A percentile compares a stretch with the other conserved stretches of the same genome.
These are phyloP conservation scores for Rossbeevera mucosa DNA, from an alignment of 768 basidiomycete genomes.

Conservation along the genomic window DNA sequence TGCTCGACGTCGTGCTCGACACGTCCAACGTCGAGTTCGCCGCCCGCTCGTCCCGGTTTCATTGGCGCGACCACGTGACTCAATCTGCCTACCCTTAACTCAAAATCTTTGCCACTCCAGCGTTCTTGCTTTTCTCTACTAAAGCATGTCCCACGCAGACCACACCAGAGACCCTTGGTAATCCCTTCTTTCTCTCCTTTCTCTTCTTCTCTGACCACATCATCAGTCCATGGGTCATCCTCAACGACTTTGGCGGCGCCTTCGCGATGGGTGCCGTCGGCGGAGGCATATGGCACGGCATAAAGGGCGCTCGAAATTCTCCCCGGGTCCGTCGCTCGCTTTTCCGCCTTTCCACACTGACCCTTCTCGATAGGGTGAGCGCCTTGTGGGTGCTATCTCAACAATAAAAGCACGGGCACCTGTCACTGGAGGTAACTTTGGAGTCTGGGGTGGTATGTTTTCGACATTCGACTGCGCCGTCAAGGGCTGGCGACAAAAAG, in stretches of 20 bases:
- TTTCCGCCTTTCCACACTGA: neutral
- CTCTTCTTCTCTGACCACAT: neutral
- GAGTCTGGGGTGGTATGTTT: conserved; percentile 97
- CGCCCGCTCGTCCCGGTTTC: neutral
- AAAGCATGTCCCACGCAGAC: conserved; percentile 78
- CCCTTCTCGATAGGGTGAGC: conserved; percentile 70
- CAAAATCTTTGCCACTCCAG: conserved; percentile 21
- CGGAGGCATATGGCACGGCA: conserved; percentile 97
- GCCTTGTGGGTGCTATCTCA: conserved; percentile 87
- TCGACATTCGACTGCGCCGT: conserved; percentile 98
- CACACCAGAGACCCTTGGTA: conserved; percentile 93
- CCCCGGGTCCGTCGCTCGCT: conserved; percentile 61
- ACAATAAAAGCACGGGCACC: conserved; percentile 98
- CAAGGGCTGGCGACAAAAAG: conserved; percentile 94
- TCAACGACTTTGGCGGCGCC: conserved; percentile 97
- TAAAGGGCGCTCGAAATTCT: conserved; percentile 96
- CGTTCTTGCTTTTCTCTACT: neutral
- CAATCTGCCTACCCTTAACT: conserved; percentile 29
- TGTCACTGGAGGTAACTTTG: conserved; percentile 96
- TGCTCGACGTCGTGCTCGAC: conserved; percentile 18
- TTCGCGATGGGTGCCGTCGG: conserved; percentile 98
- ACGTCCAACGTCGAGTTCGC: conserved; percentile 17
- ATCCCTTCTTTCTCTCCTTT: neutral
- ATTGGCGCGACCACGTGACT: conserved; percentile 31
- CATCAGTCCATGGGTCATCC: conserved; percentile 91